Evolutionary conservation across 2,329 filamentous ascomycete genomes (phyloP).

Genomic region (Alternaria burnsii): DNA sequence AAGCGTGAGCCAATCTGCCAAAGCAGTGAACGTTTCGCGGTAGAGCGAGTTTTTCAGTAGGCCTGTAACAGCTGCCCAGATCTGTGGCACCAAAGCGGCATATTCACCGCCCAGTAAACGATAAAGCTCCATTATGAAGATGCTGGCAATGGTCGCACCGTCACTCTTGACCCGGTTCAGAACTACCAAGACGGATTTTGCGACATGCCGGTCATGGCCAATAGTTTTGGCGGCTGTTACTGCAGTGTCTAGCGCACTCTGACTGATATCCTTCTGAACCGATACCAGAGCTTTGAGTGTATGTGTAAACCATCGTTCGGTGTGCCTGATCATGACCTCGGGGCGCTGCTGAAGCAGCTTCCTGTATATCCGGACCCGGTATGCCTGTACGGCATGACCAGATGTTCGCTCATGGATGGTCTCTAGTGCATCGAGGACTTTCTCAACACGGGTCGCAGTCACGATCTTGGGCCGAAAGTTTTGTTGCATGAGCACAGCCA

Average conservation of each 20-base stretch:
- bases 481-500: slow-evolving; percentile 82
- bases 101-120: slow-evolving; percentile 66
- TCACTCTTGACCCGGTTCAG: slow-evolving; percentile 68
- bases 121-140: slow-evolving; percentile 72
- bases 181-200: slow-evolving; percentile 72
- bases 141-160: slow-evolving; percentile 61
- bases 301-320: slow-evolving; percentile 80
- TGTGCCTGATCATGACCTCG: slow-evolving; percentile 72
- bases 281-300: slow-evolving; percentile 85
- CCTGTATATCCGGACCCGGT: slow-evolving; percentile 80
- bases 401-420: slow-evolving; percentile 75
- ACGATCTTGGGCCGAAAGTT: slow-evolving; percentile 79
- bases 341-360: slow-evolving; percentile 77
- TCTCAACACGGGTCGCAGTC: slow-evolving; percentile 73
- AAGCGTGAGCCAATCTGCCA: slow-evolving; percentile 77
- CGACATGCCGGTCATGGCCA: slow-evolving; percentile 73
- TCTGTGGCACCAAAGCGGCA: slow-evolving; percentile 76
- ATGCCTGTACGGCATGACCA: slow-evolving; percentile 82
- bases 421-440: slow-evolving; percentile 74
- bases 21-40: slow-evolving; percentile 73
- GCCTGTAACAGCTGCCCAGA: slow-evolving; percentile 86
- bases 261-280: slow-evolving; percentile 76
- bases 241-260: slow-evolving; percentile 77
- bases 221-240: slow-evolving; percentile 73
- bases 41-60: slow-evolving; percentile 71